A percentile compares a stretch with the other conserved stretches of the same genome.
Evolutionary conservation across 306 rosid genomes (phyloP).

Genomic region (Pyrus bretschneideri): DNA sequence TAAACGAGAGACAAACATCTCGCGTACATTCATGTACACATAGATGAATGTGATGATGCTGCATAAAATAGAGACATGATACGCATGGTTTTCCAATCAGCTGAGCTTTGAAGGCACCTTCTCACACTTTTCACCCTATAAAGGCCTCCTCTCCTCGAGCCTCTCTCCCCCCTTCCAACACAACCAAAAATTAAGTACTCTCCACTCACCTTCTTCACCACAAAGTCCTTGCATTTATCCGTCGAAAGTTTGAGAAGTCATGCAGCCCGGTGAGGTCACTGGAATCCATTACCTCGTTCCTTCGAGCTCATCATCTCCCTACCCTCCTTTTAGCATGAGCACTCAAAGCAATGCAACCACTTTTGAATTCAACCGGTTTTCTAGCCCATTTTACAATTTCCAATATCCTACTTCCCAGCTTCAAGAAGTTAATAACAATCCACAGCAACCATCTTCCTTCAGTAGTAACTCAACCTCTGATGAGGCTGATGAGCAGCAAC

Average conservation of each 20-base stretch:
- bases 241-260: constrained; percentile 17
- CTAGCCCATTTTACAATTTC: constrained; percentile 36
- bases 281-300: constrained; percentile 45
- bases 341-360: constrained; percentile 28
- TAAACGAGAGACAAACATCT: neutral
- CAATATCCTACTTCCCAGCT: constrained; percentile 31
- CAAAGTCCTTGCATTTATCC: constrained; percentile 14
- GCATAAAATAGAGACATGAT: constrained; percentile 20
- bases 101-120: constrained; percentile 25
- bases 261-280: constrained; percentile 55
- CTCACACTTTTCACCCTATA: constrained; percentile 49
- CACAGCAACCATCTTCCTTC: constrained; percentile 43
- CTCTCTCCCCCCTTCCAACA: constrained; percentile 28
- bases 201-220: constrained; percentile 20
- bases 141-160: constrained; percentile 34
- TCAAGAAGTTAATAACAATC: constrained; percentile 35
- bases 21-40: constrained; percentile 1
- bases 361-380: constrained; percentile 36
- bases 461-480: constrained; percentile 87
- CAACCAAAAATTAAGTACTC: constrained; percentile 13
- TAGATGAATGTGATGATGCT: constrained; percentile 21
- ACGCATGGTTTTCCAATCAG: constrained; percentile 30
- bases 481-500: constrained; percentile 76
- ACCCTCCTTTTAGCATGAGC: constrained; percentile 21
- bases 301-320: constrained; percentile 42